phyloP scores from a whole-genome alignment of 176 grass and related monocot genomes.

The Tuctoria greenei region DNA sequence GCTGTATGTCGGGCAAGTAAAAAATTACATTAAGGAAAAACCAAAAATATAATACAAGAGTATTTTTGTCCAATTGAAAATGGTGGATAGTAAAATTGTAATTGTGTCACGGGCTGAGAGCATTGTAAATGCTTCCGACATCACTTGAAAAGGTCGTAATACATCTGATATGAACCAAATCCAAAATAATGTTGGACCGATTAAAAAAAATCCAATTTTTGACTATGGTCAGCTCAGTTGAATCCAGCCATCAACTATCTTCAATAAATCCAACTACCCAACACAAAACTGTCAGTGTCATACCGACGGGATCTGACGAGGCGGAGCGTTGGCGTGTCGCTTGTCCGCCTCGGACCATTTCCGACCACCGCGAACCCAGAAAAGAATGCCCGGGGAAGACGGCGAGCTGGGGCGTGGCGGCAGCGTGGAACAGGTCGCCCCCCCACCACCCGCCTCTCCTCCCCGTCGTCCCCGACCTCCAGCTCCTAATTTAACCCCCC shows the following conservation, averaged over 20 bases:
- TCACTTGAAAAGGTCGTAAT: neutral
- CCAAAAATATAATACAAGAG: no score
- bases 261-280: neutral
- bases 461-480: slow-evolving; percentile 20
- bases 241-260: slow-evolving; percentile 3
- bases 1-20: no score
- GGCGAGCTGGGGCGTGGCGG: slow-evolving; percentile 32
- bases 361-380: neutral
- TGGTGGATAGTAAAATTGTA: no score
- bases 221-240: neutral
- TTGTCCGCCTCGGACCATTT: slow-evolving; percentile 34
- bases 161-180: neutral
- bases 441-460: slow-evolving; percentile 5
- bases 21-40: no score
- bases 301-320: neutral
- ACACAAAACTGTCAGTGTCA: slow-evolving; percentile 1
- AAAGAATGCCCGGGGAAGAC: slow-evolving; percentile 46
- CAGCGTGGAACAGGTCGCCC: slow-evolving; percentile 44
- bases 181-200: neutral
- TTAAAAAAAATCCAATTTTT: neutral
- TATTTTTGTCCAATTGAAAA: no score
- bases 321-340: slow-evolving; percentile 4
- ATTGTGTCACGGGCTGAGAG: no score
- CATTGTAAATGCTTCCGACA: neutral
- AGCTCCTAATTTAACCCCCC: slow-evolving; percentile 50